Evolutionary conservation across 495 filamentous ascomycete species (phyloP), one percentile per base, ranked within the genome.

Genomic region (Neurospora africana): DNA sequence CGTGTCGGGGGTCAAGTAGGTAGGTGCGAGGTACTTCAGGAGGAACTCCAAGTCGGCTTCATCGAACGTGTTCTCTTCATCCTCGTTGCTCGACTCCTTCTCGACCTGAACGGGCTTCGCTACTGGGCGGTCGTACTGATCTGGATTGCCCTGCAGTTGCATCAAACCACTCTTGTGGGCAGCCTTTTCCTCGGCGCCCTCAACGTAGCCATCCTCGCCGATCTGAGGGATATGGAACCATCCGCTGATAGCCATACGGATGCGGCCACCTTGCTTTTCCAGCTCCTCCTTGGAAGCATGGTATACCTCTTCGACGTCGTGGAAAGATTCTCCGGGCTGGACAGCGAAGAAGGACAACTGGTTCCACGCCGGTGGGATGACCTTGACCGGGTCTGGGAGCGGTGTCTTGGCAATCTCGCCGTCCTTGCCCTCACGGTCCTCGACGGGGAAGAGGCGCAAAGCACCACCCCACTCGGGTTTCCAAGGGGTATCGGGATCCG

Each of bases 201-300:
- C 85, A 70, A 94, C 89, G 74, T 91, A 98, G 11, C 95, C 96
- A n/a, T 95, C 92, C 78, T 99, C 95, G 41, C 95, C 95, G 74
- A 91, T 84, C 78, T 99, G 95, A 0, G 95, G 96, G 70, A 99
- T 98, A 79, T 99, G 95, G 82, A 93, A 99, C 95, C 95, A 99
- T n/a, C 95, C 95, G 73, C 92, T 96, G 75, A 99, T 98, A 35
- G 95, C 95, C 93, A 98, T 98, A 71, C 95, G 88, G 58, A 97
- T 88, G 65, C 95, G 88, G 8, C 86, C 86, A 58, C 90, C 90
- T 40, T 91, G 86, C 72, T 87, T 87, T 70, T 88, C 87, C 3
- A 84, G 82, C 71, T 86, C 82, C 53, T 82, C 79, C 77, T 83
- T 82, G 40, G 74, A 82, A 61, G 82, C 79, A 75, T 91, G 87